Evolutionary conservation across 2,329 filamentous ascomycete species (phyloP), one percentile per base, ranked within the genome.

Genomic region (Epichloe bromicola): DNA sequence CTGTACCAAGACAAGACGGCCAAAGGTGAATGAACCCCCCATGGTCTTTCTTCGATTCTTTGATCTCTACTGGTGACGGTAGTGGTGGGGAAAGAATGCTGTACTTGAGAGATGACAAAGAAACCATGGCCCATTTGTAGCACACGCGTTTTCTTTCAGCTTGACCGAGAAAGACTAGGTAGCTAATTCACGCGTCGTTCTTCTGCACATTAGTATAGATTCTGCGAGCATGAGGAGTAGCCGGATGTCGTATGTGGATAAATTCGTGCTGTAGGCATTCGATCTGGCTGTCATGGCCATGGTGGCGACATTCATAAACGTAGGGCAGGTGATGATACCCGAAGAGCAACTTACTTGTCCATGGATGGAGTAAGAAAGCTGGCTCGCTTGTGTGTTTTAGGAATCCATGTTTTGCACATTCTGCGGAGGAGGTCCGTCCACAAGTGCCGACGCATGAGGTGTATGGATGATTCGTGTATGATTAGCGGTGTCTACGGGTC

Each of bases 1-100:
- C 12, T 54, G 51, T 39, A 30, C 52, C 26, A 53, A 46, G 33
- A 47, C 26, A 53, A 46, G 33, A 47, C 19, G 6, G 38, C 26
- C n/a, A 46, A 52, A 46, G 37, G 36, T 46, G 42, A 46, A 48
- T 44, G 19, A 44, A 26, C 1, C 26, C 2, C 20, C 4, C 3
- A 3, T 30, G 8, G 26, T 30, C 26, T 30, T 30, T 30, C 26
- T 10, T 30, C 8, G 8, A 10, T 30, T 30, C 26, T 30, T 30
- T 30, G 26, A 26, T 26, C 2, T 26, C 26, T 8, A 26, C 6
- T 26, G 3, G 26, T 26, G 26, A 26, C 26, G 26, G 26, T 26
- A 26, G 26, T 8, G 26, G 26, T 8, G 26, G 26, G 26, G 26
- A 26, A 26, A 26, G 26, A 26, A 26, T 26, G 26, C 26, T 30